Evolutionary conservation across 495 filamentous ascomycete genomes (phyloP), one percentile per base, ranked within the genome.

Genomic region (Aspergillus avenaceus): DNA sequence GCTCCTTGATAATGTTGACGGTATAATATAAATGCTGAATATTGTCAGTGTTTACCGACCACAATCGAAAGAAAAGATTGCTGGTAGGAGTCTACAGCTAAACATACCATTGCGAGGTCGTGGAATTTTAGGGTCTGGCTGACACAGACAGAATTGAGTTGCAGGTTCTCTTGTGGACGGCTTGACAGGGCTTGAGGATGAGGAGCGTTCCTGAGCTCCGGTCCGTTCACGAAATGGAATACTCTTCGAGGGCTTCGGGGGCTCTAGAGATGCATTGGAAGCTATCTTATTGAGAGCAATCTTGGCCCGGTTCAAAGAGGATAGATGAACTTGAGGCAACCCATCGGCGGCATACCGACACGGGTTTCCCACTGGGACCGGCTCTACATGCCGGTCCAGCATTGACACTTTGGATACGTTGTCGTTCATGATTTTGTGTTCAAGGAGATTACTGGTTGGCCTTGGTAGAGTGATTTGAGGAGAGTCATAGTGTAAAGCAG

Each of bases 21-120:
- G 71, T 96, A 98, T 57, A 98, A 79, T 57, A 98, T 98, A 69
- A 98, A 98, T 28, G 95, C 93, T 98, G 64, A 55, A 45, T 42
- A 14, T 13, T 18, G 29, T 63, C 53, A 70, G 60, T 40, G 19
- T 23, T 40, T 6, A 18, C 9, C n/a, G 5, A 13, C 9, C 6
- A 13, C n/a, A 21, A 26, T 16, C 11, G 13, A 14, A 24, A 1
- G 28, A 8, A 29, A 45, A 29, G 12, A 34, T 34, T 23, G 16
- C 18, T 44, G 9, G 5, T 24, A 38, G 25, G 1, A 28, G 52
- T 38, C n/a, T n/a, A n/a, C 52, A 82, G 26, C 13, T 9, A 28
- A 27, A 24, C 89, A 70, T 79, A 97, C 93, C 90, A 76, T 98
- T 98, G 61, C 93, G 83, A 47, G 93, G 93, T 58, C 93, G 75